Conservation (phyloP, 1,284 basidiomycete species). For the Pascua sp. region DNA sequence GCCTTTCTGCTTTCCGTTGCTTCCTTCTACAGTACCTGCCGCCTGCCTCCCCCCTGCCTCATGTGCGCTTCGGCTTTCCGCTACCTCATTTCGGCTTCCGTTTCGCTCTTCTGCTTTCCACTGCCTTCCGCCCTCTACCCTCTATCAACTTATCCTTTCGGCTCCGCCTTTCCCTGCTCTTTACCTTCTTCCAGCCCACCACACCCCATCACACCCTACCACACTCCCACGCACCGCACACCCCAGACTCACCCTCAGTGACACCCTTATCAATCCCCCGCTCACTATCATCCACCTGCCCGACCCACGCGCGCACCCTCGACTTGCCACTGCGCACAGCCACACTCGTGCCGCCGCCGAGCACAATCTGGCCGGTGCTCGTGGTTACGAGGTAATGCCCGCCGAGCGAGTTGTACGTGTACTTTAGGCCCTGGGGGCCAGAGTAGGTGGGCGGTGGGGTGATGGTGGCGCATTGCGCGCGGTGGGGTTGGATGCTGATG, state of each 20-base stretch:
- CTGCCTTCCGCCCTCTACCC: too few species aligned
- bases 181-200: too few species aligned
- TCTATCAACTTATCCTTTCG: too few species aligned
- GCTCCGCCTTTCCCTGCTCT: too few species aligned
- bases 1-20: too few species aligned
- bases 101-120: too few species aligned
- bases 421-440: slow-evolving; percentile 10
- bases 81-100: too few species aligned
- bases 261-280: slow-evolving; percentile 10
- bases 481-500: slow-evolving; percentile 20
- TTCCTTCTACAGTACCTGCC: too few species aligned
- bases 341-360: slow-evolving; percentile 17
- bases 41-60: too few species aligned
- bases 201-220: too few species aligned
- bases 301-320: slow-evolving; percentile 10
- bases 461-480: slow-evolving; percentile 26
- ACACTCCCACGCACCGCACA: too few species aligned
- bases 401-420: slow-evolving; percentile 25
- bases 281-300: slow-evolving; percentile 20
- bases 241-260: slow-evolving; percentile 10
- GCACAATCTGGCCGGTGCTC: slow-evolving; percentile 14
- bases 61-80: too few species aligned
- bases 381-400: slow-evolving; percentile 26
- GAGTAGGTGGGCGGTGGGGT: slow-evolving; percentile 29
- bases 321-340: slow-evolving; percentile 11